phyloP scores from a whole-genome alignment of 768 basidiomycete genomes.

The Lepiota venenata region DNA sequence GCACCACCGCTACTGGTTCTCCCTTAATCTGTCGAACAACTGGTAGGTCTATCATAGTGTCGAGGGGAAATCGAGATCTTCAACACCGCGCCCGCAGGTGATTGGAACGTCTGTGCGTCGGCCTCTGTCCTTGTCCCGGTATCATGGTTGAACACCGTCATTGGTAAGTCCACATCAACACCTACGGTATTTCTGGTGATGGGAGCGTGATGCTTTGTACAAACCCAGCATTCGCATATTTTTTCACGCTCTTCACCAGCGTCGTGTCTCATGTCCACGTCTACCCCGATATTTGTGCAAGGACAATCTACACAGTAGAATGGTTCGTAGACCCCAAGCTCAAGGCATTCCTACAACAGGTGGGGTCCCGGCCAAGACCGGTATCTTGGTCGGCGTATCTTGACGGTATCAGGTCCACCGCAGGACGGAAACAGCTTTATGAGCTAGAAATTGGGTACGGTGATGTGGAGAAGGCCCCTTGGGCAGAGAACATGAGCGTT shows the following conservation, averaged over 20 bases:
- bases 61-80: slow-evolving; percentile 9
- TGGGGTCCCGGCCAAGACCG: not conserved
- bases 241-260: slow-evolving; percentile 47
- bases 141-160: slow-evolving; percentile 45
- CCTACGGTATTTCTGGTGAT: not conserved
- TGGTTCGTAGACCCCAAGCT: slow-evolving; percentile 45
- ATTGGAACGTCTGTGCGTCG: slow-evolving; percentile 45
- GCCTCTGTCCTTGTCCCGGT: slow-evolving; percentile 42
- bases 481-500: slow-evolving; percentile 41
- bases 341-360: slow-evolving; percentile 6
- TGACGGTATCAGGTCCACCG: slow-evolving; percentile 27
- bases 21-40: slow-evolving; percentile 21
- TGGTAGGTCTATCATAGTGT: slow-evolving; percentile 25
- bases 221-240: slow-evolving; percentile 40
- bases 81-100: slow-evolving; percentile 21
- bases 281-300: slow-evolving; percentile 49
- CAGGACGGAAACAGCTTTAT: slow-evolving; percentile 16
- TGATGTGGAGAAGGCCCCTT: slow-evolving; percentile 34
- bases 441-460: slow-evolving; percentile 10
- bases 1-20: slow-evolving; percentile 41
- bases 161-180: slow-evolving; percentile 31
- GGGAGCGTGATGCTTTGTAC: not conserved
- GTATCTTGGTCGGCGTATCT: slow-evolving; percentile 16
- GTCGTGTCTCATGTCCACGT: slow-evolving; percentile 39
- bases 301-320: slow-evolving; percentile 45